Conservation (phyloP, 2,329 filamentous ascomycete species). For the Nigrospora sphaerica region DNA sequence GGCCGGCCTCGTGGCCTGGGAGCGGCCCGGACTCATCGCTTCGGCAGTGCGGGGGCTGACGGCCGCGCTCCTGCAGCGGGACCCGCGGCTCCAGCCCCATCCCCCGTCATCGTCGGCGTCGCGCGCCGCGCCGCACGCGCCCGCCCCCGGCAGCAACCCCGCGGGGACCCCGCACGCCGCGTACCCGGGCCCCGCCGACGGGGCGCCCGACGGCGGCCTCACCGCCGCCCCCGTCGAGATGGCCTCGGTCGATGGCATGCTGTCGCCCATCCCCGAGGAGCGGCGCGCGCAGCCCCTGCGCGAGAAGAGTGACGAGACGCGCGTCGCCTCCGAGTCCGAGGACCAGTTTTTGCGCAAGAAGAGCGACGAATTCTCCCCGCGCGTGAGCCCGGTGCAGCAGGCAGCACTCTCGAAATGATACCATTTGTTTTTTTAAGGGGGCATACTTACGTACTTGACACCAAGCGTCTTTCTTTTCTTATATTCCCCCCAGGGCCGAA, state of each 20-base stretch:
- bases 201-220: conserved; percentile 1
- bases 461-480: too few species aligned
- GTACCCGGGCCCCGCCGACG: background rate
- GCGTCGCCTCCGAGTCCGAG: too few species aligned
- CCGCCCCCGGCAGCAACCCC: background rate
- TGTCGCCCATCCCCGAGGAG: conserved; percentile 11
- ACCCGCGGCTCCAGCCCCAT: conserved; percentile 26
- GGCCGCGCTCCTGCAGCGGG: conserved; percentile 26
- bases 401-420: too few species aligned
- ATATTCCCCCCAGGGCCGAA: too few species aligned
- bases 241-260: conserved; percentile 5
- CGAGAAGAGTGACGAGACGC: conserved; percentile 16
- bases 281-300: conserved; percentile 14
- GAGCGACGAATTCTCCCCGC: too few species aligned
- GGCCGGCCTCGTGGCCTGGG: conserved; percentile 40
- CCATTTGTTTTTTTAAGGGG: too few species aligned
- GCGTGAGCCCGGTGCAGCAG: too few species aligned
- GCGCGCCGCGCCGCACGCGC: conserved; percentile 25
- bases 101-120: conserved; percentile 18
- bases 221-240: conserved; percentile 2
- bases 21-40: conserved; percentile 37
- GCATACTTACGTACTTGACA: too few species aligned
- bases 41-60: conserved; percentile 34
- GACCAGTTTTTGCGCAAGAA: too few species aligned
- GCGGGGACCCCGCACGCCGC: background rate